Base-by-base conservation (phyloP, 2,329 filamentous ascomycete genomes). In the Monosporascus sp. region DNA sequence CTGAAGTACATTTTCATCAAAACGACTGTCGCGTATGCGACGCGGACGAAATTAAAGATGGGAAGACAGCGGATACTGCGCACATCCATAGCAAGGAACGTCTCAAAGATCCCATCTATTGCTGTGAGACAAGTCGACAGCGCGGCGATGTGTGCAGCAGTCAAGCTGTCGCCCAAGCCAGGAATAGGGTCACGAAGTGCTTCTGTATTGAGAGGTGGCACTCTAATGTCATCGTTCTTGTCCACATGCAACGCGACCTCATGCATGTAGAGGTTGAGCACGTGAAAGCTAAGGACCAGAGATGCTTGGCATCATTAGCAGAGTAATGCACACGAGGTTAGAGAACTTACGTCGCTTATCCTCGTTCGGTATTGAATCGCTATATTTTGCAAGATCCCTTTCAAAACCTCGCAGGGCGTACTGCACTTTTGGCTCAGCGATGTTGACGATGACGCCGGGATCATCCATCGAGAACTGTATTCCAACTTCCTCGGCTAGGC, bases 1-100 rank as follows among this genome's bases (percentile, higher is more conserved):
- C 84, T 82, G 48, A 88, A 85, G 68, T 86, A 86, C 56, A 91
- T 80, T 68, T 90, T 90, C 65, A 89, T 86, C 38, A 90, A 73
- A 34, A 88, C 82, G 20, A 90, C 84, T 2, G 85, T 78, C 6
- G 83, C 84, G 63, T 89, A 90, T 11, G 86, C 82, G 18, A 89
- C 82, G 27, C 88, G 82, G 17, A 89, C 86, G 61, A 88, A 84
- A 65, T 82, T 83, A 62, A 88, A 85, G 3, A 88, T 85, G 18
- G 88, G 87, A 9, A 90, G 67, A 51, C 79, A 85, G 50, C 84
- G 82, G 41, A 89, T 74, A 41, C 74, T 75, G 4, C 73, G 67
- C 15, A 82, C 68, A 48, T 85, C 80, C 68, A 90, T 81, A 39
- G 71, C 72, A 3, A 86, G 68, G 52, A 91, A 88, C 0, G 79